Evolutionary conservation across 345 rosid genomes (phyloP), one percentile per base, ranked within the genome.

Genomic region (Gossypium turneri): DNA sequence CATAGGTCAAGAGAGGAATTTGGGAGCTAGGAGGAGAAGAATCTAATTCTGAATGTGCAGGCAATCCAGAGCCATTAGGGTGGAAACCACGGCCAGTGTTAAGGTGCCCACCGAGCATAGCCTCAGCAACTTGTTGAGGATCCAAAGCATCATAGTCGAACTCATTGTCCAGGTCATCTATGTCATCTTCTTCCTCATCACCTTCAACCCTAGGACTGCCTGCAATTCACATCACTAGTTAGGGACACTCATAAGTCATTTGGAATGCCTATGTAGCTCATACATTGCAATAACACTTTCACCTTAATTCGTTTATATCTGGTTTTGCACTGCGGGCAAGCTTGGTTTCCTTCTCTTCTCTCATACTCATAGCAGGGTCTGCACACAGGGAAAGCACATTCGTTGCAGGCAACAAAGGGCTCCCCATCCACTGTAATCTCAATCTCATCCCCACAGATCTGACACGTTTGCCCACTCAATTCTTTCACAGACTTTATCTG

Each of bases 321-420:
- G 51, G 97, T 94, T 86, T 92, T 94, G 81, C 98, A 94, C 75
- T 92, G 98, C 13, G 98, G 98, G 78, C 98, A 94, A 74, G 94
- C 94, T 79, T 92, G 95, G 76, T 88, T 94, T 65, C 98, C 98
- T 81, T 94, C 98, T 80, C 92, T 85, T 81, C 98, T 88, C 86
- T 94, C 98, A 57, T 94, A 92, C 84, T 90, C 97, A 52, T 94
- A 94, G 83, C 98, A 92, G 57, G 94, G 89, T 76, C 94, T 84
- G 80, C 98, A 94, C 59, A 94, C 97, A n/a, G 98, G 98, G 79
- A 94, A 94, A 71, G 97, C 98, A 76, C 98, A 94, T 82, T 94
- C 98, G 38, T 94, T 94, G 87, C 98, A 94, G 19, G 98, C 98
- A 79, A 94, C 97, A 38, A 94, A 94, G 57, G 81, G 85, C 87